Conservation (phyloP, 2,329 filamentous ascomycete genomes). For the Neurospora sp. region DNA sequence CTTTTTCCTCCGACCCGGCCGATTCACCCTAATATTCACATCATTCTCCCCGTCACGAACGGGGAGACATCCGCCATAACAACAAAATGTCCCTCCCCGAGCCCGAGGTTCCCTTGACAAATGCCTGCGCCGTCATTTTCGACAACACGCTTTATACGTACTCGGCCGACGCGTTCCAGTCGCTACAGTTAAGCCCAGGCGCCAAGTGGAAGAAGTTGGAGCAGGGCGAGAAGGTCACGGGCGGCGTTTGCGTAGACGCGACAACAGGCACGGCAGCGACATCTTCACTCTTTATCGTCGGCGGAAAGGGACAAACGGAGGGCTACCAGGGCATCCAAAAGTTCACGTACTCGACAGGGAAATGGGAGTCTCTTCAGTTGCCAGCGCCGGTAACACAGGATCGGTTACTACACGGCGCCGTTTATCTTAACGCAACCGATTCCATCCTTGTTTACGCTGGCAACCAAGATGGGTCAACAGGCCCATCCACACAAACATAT, state of each 20-base stretch:
- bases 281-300: conserved; percentile 69
- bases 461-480: conserved; percentile 46
- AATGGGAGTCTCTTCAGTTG: conserved; percentile 40
- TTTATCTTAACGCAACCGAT: conserved; percentile 60
- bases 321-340: conserved; percentile 68
- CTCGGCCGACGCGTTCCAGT: conserved; percentile 64
- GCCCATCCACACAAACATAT: conserved; percentile 64
- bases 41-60: background rate
- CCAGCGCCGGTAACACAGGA: conserved; percentile 49
- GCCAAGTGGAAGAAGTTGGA: conserved; percentile 60
- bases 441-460: conserved; percentile 77
- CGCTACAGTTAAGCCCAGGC: conserved; percentile 56
- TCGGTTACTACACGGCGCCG: conserved; percentile 63
- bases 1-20: background rate
- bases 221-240: conserved; percentile 60
- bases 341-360: conserved; percentile 42
- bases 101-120: conserved; percentile 59
- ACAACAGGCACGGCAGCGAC: conserved; percentile 46
- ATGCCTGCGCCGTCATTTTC: conserved; percentile 73
- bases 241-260: conserved; percentile 67
- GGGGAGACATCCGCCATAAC: background rate
- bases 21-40: background rate
- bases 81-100: conserved; percentile 59
- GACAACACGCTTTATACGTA: conserved; percentile 79
- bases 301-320: conserved; percentile 48